These are phyloP conservation scores for Diddensiella caesifluorescens DNA, from an alignment of 805 yeast genomes.

Conservation along the genomic window DNA sequence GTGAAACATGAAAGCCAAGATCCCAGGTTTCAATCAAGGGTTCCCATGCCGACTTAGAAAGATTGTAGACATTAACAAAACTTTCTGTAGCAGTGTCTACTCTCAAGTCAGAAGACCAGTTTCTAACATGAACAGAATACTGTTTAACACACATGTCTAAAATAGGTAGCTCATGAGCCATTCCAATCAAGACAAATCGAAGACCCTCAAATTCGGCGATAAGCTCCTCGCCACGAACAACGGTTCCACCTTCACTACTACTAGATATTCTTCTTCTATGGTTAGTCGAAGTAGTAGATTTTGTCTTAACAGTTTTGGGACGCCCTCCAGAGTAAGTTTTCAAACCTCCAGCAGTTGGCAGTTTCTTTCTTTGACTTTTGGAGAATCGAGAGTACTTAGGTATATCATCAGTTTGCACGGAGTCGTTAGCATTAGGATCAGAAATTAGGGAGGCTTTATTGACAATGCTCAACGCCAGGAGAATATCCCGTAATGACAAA, in stretches of 20 bases:
- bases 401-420: constrained; percentile 4
- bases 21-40: constrained; percentile 89
- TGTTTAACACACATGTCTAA: constrained; percentile 71
- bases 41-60: constrained; percentile 83
- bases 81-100: constrained; percentile 64
- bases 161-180: constrained; percentile 85
- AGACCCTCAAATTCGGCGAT: constrained; percentile 67
- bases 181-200: constrained; percentile 80
- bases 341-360: constrained; percentile 7
- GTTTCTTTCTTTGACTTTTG: constrained; percentile 8
- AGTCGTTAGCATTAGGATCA: constrained; percentile 25
- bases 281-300: neutral
- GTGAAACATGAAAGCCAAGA: constrained; percentile 62
- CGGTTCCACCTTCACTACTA: neutral
- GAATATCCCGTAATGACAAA: constrained; percentile 79
- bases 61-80: constrained; percentile 73
- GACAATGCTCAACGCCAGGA: constrained; percentile 69
- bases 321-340: constrained; percentile 6
- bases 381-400: constrained; percentile 20
- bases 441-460: constrained; percentile 54
- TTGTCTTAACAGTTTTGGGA: neutral
- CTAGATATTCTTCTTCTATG: neutral
- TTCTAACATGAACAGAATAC: constrained; percentile 59
- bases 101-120: constrained; percentile 84
- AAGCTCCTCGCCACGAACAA: constrained; percentile 62